Evolutionary conservation across 148 eudicot genomes (phyloP).

Genomic region (Rhododendron vialii): DNA sequence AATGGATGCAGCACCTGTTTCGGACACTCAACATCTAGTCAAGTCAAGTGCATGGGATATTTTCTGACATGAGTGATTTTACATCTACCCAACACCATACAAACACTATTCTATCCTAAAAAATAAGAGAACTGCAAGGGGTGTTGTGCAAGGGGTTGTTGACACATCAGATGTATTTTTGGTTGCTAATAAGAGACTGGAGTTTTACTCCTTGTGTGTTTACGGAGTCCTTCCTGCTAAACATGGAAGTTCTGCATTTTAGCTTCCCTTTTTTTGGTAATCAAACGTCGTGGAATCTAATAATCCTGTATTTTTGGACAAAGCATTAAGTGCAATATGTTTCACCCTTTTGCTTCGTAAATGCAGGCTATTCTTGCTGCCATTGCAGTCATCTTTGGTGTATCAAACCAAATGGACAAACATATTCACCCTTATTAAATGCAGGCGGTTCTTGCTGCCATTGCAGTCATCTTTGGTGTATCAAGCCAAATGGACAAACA

Average conservation of each 20-base stretch:
- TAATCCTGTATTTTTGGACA: neutral
- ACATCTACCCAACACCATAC: neutral
- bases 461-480: conserved; percentile 6
- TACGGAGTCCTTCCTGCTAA: neutral
- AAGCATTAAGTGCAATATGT: neutral
- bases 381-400: conserved; percentile 8
- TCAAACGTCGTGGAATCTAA: neutral
- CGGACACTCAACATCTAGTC: neutral
- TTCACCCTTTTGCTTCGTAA: neutral
- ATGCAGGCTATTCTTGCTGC: conserved; percentile 16
- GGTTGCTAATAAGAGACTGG: neutral
- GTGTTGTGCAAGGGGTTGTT: neutral
- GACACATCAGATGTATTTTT: neutral
- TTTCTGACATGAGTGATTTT: neutral
- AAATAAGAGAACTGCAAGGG: neutral
- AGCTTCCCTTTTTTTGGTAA: neutral
- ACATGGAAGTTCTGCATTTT: neutral
- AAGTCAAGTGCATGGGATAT: neutral
- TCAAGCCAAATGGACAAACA: neutral
- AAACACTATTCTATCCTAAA: neutral
- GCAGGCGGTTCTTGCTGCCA: conserved; percentile 10
- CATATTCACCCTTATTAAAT: neutral
- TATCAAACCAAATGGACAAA: neutral
- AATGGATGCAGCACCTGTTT: neutral
- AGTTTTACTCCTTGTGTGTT: neutral